Conservation (phyloP, 169 alveolate genomes). For the Theileria annulata region DNA sequence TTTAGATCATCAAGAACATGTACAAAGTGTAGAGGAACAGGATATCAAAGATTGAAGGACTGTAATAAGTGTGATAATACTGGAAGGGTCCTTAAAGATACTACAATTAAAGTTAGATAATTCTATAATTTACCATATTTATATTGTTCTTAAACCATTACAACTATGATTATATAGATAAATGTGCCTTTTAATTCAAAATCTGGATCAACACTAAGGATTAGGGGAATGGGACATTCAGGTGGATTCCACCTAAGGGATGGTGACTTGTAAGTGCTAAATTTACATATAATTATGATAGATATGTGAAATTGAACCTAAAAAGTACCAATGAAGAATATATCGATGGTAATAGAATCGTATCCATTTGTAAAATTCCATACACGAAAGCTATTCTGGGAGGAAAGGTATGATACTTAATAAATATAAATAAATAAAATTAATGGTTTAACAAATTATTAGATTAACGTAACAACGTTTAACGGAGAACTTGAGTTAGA, state of each 20-base stretch:
- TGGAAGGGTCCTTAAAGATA: conserved; percentile 26
- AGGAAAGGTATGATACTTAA: conserved; percentile 23
- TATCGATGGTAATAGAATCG: conserved; percentile 27
- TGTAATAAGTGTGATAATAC: conserved; percentile 47
- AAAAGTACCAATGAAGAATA: conserved; percentile 26
- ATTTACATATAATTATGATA: background rate
- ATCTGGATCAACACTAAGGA: conserved; percentile 28
- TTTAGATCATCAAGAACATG: conserved; percentile 52
- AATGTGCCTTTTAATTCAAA: conserved; percentile 45
- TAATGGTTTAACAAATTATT: background rate
- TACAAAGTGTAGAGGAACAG: conserved; percentile 44
- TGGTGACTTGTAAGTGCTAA: conserved; percentile 58
- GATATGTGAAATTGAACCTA: conserved; percentile 33
- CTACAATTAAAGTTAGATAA: conserved; percentile 19
- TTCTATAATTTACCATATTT: background rate
- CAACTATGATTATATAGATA: background rate
- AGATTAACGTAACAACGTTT: conserved; percentile 47
- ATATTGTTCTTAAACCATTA: background rate
- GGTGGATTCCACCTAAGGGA: conserved; percentile 32
- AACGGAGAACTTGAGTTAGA: conserved; percentile 27
- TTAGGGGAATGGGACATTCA: conserved; percentile 47
- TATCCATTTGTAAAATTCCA: conserved; percentile 16
- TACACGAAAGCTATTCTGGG: conserved; percentile 55
- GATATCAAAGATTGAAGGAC: conserved; percentile 33
- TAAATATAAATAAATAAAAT: background rate